phyloP scores from a whole-genome alignment of 805 yeast species.

The Grigorovia yakushimaensis region DNA sequence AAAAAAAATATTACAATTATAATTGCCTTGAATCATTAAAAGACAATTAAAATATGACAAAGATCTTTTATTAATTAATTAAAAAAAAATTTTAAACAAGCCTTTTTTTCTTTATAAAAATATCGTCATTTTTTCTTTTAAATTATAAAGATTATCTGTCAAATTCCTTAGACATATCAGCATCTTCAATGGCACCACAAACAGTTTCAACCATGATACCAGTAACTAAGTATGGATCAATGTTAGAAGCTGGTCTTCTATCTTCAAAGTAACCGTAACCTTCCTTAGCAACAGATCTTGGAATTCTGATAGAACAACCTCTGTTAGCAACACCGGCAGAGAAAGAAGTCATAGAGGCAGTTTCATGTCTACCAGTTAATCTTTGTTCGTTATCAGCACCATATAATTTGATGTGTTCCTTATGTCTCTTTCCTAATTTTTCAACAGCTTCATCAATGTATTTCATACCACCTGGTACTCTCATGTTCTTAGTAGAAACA shows the following conservation, averaged over 20 bases:
- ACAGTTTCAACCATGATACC: slow-evolving; percentile 97
- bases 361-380: slow-evolving; percentile 97
- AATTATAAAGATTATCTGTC: slow-evolving; percentile 51
- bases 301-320: slow-evolving; percentile 98
- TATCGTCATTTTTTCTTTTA: no score
- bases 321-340: slow-evolving; percentile 98
- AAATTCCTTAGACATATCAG: slow-evolving; percentile 86
- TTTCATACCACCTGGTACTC: slow-evolving; percentile 94
- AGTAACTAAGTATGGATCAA: slow-evolving; percentile 96
- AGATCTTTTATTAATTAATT: no score
- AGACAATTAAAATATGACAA: neutral
- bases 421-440: slow-evolving; percentile 91
- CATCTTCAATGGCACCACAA: slow-evolving; percentile 88
- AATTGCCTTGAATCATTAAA: neutral
- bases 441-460: slow-evolving; percentile 85
- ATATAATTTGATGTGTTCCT: slow-evolving; percentile 88
- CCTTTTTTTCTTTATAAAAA: no score
- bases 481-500: slow-evolving; percentile 87
- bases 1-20: neutral
- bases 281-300: slow-evolving; percentile 96
- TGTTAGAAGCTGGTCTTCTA: slow-evolving; percentile 99
- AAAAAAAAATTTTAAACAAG: no score
- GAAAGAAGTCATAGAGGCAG: slow-evolving; percentile 86
- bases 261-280: slow-evolving; percentile 98
- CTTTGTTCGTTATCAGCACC: slow-evolving; percentile 94